Conservation (phyloP, 805 yeast genomes). For the Hanseniaspora valbyensis region DNA sequence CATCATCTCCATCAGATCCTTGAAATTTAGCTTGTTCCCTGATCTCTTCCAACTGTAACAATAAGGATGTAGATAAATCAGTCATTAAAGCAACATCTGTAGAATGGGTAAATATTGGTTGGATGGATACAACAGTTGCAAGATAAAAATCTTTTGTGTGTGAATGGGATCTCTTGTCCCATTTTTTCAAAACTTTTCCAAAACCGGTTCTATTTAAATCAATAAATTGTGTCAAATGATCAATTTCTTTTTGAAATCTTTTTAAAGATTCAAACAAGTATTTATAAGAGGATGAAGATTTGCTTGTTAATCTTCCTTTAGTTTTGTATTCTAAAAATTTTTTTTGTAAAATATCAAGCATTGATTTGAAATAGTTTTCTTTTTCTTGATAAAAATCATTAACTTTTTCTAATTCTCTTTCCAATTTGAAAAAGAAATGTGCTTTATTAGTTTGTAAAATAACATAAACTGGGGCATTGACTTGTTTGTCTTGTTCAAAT, state of each 20-base stretch:
- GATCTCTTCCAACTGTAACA: conserved; percentile 26
- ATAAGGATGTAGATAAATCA: conserved; percentile 40
- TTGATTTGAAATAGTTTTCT: conserved; percentile 73
- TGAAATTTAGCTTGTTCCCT: conserved; percentile 16
- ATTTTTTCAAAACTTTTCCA: conserved; percentile 86
- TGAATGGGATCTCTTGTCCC: conserved; percentile 95
- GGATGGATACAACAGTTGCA: conserved; percentile 87
- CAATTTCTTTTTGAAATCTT: conserved; percentile 78
- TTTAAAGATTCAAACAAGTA: conserved; percentile 81
- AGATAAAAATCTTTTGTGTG: conserved; percentile 87
- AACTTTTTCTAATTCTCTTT: conserved; percentile 90
- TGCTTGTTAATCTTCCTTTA: conserved; percentile 40
- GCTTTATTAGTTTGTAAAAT: conserved; percentile 81
- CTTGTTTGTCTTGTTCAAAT: no score
- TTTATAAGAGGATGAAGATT: conserved; percentile 64
- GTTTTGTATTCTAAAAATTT: conserved; percentile 46
- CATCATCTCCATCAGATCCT: not conserved
- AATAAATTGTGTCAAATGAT: conserved; percentile 81
- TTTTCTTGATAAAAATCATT: conserved; percentile 84
- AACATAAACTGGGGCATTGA: conserved; percentile 36
- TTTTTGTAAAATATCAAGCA: conserved; percentile 63
- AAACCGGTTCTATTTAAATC: conserved; percentile 94
- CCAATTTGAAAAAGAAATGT: conserved; percentile 73
- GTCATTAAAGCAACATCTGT: conserved; percentile 74
- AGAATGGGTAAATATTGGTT: conserved; percentile 80